These are phyloP conservation scores for Malus hybrid DNA, from an alignment of 331 rosid species.

Conservation along the genomic window DNA sequence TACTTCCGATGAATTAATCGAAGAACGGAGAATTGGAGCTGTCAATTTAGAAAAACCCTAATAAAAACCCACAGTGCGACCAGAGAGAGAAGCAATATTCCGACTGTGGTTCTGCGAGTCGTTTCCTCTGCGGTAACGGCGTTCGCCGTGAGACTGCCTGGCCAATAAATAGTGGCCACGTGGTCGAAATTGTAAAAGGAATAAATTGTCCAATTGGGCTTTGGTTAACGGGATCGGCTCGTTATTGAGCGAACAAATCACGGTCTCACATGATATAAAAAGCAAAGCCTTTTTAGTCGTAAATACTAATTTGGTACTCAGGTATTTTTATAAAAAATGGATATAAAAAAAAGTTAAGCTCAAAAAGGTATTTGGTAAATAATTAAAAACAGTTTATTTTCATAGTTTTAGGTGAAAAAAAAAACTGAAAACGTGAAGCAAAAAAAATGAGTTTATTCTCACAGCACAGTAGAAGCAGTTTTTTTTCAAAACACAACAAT, in stretches of 20 bases:
- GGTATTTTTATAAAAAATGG: too few relatives aligned
- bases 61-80: neutral
- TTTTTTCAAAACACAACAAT: too few relatives aligned
- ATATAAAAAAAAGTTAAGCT: too few relatives aligned
- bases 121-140: neutral
- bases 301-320: too few relatives aligned
- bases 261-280: too few relatives aligned
- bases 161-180: neutral
- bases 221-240: neutral
- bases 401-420: too few relatives aligned
- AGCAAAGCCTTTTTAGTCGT: too few relatives aligned
- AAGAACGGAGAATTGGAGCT: neutral
- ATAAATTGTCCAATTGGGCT: neutral
- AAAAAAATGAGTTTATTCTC: too few relatives aligned
- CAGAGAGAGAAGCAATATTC: neutral
- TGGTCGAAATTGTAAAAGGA: neutral
- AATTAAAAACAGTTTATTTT: too few relatives aligned
- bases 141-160: neutral
- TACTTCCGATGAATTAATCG: neutral
- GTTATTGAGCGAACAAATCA: neutral
- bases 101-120: neutral
- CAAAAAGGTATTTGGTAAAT: too few relatives aligned
- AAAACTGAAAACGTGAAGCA: too few relatives aligned
- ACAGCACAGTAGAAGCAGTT: too few relatives aligned
- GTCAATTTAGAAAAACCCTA: slow-evolving; percentile 14